Base-by-base conservation (phyloP, 768 basidiomycete species). In the Agrocybe chaxingu region DNA sequence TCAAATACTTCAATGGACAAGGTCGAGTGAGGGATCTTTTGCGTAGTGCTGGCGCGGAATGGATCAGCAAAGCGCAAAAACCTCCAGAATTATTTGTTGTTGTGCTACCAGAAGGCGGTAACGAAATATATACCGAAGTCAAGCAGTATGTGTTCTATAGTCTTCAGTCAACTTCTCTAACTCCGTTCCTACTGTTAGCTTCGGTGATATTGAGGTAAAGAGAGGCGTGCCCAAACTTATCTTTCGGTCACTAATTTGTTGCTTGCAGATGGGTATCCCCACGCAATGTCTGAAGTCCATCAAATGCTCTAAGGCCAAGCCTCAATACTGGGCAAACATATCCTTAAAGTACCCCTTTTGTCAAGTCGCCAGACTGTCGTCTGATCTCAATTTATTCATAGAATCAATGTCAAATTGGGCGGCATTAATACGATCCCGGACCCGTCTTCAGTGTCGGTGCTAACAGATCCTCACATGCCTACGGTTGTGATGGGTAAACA, bases 391-490 rank as follows among this genome's bases (percentile, higher is more conserved):
- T 45, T 16, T 18, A 13, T 16, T 31, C 50, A 8, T 52, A 92
- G 89, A 63, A 76, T 92, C 57, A 92, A 92, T 53, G 89, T 89
- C 13, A 92, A 92, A 63, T 73, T 92, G 0, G 90, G 89, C 10
- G 90, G 90, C 1, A 86, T 91, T 62, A 92, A 92, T 62, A 79
- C 81, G 1, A 74, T 92, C 30, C 89, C 89, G 0, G 85, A 89
- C 45, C 76, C 85, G 0, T 70, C 76, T 9, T 84, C 84, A 0
- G 84, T 87, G 1, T 72, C 78, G 0, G 75, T 80, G 7, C 70
- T 92, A 8, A 80, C 82, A 0, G 89, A 92, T 59, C 79, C 83
- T 1, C 73, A 78, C 29, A 80, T 83, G 57, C 90, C 89, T 1
- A 89, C 89, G 0, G 80, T 92, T 6, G 80, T 92, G 45, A 84